Base-by-base conservation (phyloP, 1,284 basidiomycete species). In the Cutaneotrichosporon daszewskae region DNA sequence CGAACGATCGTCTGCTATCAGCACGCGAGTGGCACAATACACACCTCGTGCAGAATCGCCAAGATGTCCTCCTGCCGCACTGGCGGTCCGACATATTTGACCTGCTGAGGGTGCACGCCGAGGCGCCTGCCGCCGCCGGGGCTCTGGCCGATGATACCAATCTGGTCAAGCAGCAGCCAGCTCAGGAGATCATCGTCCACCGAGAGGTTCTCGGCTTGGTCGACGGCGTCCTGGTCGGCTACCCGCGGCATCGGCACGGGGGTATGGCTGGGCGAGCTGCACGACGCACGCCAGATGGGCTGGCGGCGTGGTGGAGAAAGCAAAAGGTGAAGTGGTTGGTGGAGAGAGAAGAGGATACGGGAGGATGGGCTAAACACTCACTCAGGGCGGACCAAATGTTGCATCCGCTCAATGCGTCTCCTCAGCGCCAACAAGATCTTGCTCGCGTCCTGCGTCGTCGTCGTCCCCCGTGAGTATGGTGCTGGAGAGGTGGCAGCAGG, bases 111-210 rank as follows among this genome's bases (percentile, higher is more conserved):
- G 39, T 68, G 67, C 11, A 70, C 67, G 14, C 69, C 69, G 14
- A 70, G 56, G 22, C 55, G 56, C 13, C 57, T 62, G 22, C 62
- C 61, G 11, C 19, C 20, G n/a, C n/a, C n/a, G 3, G 38, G 43
- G 12, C n/a, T 18, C 42, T 57, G 58, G 4, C 62, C 66, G 3
- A 67, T 55, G 38, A 55, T 58, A 4, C 60, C 66, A 3, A 69
- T 53, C 48, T 67, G 62, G 47, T 70, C 66, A n/a, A 72, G 60
- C 25, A 72, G 52, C n/a, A 72, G 59, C 53, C 60, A 69, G 2
- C 57, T 59, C 23, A 69, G 56, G 4, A 72, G 53, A 51, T 72
- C 69, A 47, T 72, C 69, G 45, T 72, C 68, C 10, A 54, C 54
- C 16, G 62, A 64, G 2, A 72, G 55, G 33, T 72, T 65, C 36